Evolutionary conservation across 495 filamentous ascomycete genomes (phyloP).

Genomic region (Hapsidospora chrysogenum): DNA sequence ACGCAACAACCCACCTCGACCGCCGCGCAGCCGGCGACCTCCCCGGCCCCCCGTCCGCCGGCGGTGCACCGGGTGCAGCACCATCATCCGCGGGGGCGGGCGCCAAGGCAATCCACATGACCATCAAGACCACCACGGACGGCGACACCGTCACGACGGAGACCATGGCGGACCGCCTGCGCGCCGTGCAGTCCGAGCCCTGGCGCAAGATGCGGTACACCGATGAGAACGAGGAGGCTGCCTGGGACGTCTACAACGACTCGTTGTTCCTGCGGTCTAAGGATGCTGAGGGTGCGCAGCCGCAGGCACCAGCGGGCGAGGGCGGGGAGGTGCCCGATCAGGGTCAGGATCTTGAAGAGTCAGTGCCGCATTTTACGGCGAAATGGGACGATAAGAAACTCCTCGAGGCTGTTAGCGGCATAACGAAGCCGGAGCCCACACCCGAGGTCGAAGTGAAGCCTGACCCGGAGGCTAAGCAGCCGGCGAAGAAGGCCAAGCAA

Average conservation of each 20-base stretch:
- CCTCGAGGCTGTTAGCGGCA: constrained; percentile 19
- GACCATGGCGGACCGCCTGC: constrained; percentile 29
- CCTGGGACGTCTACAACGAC: constrained; percentile 26
- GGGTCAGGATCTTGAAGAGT: constrained; percentile 9
- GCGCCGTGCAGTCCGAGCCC: constrained; percentile 23
- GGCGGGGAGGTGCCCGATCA: not conserved
- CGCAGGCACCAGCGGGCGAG: not conserved
- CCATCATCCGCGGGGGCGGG: constrained; percentile 8
- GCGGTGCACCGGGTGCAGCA: constrained; percentile 5
- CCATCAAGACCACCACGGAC: constrained; percentile 27
- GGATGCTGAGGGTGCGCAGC: not conserved
- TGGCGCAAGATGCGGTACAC: constrained; percentile 26
- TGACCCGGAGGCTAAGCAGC: not conserved
- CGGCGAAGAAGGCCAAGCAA: not conserved
- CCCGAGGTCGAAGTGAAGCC: not conserved
- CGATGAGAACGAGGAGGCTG: constrained; percentile 22
- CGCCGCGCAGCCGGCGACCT: constrained; percentile 20
- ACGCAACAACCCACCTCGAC: constrained; percentile 26
- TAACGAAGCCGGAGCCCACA: constrained; percentile 4
- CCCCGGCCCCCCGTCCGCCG: constrained; percentile 16
- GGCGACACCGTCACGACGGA: constrained; percentile 21
- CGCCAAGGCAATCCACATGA: constrained; percentile 34
- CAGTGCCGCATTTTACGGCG: constrained; percentile 12
- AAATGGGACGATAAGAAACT: constrained; percentile 23
- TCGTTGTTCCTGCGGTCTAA: constrained; percentile 15